Evolutionary conservation across 1,284 basidiomycete genomes (phyloP).

Genomic region (Cryptococcus sp.): DNA sequence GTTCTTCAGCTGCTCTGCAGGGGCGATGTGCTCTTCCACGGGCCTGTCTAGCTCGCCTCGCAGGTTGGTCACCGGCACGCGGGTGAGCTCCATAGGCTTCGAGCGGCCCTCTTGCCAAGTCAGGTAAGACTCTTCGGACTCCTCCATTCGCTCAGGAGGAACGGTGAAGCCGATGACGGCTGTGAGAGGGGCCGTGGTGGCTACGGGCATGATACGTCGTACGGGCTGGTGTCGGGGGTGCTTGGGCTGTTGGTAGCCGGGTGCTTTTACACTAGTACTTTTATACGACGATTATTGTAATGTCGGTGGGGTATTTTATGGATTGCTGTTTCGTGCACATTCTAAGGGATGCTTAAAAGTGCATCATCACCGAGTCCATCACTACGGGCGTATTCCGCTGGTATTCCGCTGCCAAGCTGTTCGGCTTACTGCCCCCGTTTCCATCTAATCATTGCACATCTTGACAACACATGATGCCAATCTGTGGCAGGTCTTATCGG

Average conservation of each 20-base stretch:
- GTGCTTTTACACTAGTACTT: too few species aligned
- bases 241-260: background rate
- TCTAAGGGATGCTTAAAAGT: too few species aligned
- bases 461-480: background rate
- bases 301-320: too few species aligned
- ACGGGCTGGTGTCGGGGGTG: background rate
- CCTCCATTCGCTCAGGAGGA: constrained; percentile 18
- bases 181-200: constrained; percentile 8
- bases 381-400: too few species aligned
- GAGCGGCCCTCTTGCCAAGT: constrained; percentile 11
- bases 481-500: too few species aligned
- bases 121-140: constrained; percentile 22
- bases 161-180: constrained; percentile 34
- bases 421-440: too few species aligned
- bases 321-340: too few species aligned
- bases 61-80: constrained; percentile 27
- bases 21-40: background rate
- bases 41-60: constrained; percentile 20
- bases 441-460: too few species aligned
- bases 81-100: constrained; percentile 24
- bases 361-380: too few species aligned
- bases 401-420: too few species aligned
- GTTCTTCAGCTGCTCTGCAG: constrained; percentile 23
- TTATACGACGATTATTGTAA: too few species aligned
- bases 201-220: constrained; percentile 21